Conservation (phyloP, 1,284 basidiomycete genomes). For the Microbotryum lychnidis-dioicae region DNA sequence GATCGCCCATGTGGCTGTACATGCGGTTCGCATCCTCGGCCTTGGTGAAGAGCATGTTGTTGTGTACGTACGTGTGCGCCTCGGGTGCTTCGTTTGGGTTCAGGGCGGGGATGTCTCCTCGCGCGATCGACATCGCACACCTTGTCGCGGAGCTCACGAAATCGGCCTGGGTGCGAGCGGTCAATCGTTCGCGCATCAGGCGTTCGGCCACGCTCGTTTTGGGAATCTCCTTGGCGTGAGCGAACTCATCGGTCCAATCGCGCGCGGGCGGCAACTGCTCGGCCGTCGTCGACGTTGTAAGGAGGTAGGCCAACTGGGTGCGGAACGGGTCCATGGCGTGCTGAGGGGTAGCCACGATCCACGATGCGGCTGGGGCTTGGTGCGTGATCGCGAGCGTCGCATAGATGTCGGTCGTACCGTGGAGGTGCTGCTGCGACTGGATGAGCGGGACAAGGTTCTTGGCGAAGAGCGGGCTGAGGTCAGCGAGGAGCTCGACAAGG, state of each 20-base stretch:
- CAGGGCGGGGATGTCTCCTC: slow-evolving; percentile 33
- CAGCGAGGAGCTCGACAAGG: slow-evolving; percentile 49
- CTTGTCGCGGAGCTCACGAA: slow-evolving; percentile 49
- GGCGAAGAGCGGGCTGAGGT: slow-evolving; percentile 41
- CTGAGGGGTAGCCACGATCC: slow-evolving; percentile 42
- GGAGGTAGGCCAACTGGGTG: slow-evolving; percentile 50
- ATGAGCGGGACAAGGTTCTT: slow-evolving; percentile 39
- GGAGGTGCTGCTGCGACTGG: slow-evolving; percentile 28
- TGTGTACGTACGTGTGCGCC: slow-evolving; percentile 50
- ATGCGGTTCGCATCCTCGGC: slow-evolving; percentile 50
- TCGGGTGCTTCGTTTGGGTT: slow-evolving; percentile 50
- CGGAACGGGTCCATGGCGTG: slow-evolving; percentile 46
- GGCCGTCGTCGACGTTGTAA: slow-evolving; percentile 40
- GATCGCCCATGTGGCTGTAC: slow-evolving; percentile 50
- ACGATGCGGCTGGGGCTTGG: slow-evolving; percentile 48
- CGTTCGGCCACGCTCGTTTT: slow-evolving; percentile 46
- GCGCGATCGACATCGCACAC: slow-evolving; percentile 46
- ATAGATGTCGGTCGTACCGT: slow-evolving; percentile 38
- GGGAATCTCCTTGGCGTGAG: slow-evolving; percentile 49
- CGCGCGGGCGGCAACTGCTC: slow-evolving; percentile 49
- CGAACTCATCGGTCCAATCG: slow-evolving; percentile 56
- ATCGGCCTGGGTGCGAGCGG: slow-evolving; percentile 49
- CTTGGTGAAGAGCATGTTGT: slow-evolving; percentile 53
- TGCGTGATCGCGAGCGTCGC: slow-evolving; percentile 47
- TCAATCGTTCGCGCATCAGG: slow-evolving; percentile 49